Base-by-base conservation (phyloP, 2,329 filamentous ascomycete genomes). In the Penicillium occitanis region DNA sequence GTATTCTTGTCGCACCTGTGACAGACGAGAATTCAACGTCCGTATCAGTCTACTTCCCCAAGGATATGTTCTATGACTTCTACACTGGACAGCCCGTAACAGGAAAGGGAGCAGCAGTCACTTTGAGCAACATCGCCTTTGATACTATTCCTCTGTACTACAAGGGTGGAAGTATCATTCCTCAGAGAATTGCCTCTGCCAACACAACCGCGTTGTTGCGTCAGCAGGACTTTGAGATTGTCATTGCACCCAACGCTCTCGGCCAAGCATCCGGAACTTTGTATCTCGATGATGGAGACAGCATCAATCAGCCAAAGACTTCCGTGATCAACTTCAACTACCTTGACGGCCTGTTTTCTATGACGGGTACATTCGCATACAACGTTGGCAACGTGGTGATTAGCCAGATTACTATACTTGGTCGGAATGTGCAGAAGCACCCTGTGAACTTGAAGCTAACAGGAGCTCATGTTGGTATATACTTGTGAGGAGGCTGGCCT, bases 231-330 rank as follows among this genome's bases (percentile, higher is more conserved):
- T 94, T 94, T 78, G 84, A 89, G 73, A 79, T 96, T 61, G 72
- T 94, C 42, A 83, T 96, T 53, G 89, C 91, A 0, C 84, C 90
- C 0, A 87, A 84, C 5, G 72, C 74, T 0, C 80, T 89, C 61
- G 90, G 89, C 2, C 85, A 79, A 6, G 92, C 92, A 0, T 76
- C 73, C 1, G 92, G 92, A 0, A 81, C 83, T 61, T 80, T 95
- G 65, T 95, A 93, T 74, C 79, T 95, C 5, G 92, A 95, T 70
- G 91, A 96, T 68, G 92, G 92, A 8, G 87, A 88, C 66, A 88
- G 85, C 30, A 71, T 93, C 60, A 79, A 85, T 66, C 90, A 91
- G 76, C 53, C 59, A 1, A 58, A 65, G 0, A 86, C 82, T n/a
- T 86, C 83, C 6, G 79, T 86, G 64, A 82, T 93, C 62, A 76